Percentiles rank a stretch among this genome's conserved stretches.
Conservation (phyloP, 306 rosid species). For the Lotus japonicus region DNA sequence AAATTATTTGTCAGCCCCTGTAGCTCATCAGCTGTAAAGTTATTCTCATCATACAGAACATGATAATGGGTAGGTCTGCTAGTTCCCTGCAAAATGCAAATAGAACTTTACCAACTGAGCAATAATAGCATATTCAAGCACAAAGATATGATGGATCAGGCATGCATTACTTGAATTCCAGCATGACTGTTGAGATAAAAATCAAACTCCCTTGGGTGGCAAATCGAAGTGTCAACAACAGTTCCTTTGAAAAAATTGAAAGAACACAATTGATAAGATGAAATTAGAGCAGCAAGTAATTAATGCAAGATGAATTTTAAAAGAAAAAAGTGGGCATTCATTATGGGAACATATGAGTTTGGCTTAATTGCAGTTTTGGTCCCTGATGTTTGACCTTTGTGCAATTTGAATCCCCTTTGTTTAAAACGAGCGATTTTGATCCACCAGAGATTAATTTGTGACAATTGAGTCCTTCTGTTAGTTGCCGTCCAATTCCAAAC, state of each 20-base stretch:
- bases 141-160: not conserved
- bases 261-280: not conserved
- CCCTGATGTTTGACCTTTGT: too few relatives aligned
- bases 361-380: too few relatives aligned
- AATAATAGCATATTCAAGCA: not conserved
- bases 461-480: too few relatives aligned
- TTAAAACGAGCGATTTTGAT: too few relatives aligned
- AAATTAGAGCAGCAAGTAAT: not conserved
- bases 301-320: not conserved
- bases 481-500: too few relatives aligned
- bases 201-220: conserved; percentile 66
- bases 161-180: too few relatives aligned
- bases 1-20: conserved; percentile 32
- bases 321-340: too few relatives aligned
- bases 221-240: conserved; percentile 57
- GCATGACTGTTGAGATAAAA: conserved; percentile 84
- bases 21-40: conserved; percentile 13
- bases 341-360: too few relatives aligned
- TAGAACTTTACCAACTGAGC: not conserved
- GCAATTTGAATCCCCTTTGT: too few relatives aligned
- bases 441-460: too few relatives aligned
- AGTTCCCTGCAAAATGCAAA: conserved; percentile 30
- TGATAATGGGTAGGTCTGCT: conserved; percentile 44
- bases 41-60: conserved; percentile 31
- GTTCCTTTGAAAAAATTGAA: conserved; percentile 39